Evolutionary conservation across 306 rosid genomes (phyloP).

Genomic region (Vigna unguiculata): DNA sequence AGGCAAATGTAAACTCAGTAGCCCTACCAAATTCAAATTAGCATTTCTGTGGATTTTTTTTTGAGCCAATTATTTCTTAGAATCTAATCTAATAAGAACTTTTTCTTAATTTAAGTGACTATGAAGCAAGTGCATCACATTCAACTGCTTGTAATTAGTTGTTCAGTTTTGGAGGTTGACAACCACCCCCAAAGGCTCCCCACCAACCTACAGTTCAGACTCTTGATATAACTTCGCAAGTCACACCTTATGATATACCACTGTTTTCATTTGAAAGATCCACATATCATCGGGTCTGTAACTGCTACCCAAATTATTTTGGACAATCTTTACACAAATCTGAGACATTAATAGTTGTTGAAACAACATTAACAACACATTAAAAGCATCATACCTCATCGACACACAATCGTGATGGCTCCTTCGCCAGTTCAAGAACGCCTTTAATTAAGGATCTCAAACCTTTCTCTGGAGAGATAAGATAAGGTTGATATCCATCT

Average conservation of each 20-base stretch:
- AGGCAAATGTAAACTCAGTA: no score
- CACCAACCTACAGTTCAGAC: not conserved
- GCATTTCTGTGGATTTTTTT: not conserved
- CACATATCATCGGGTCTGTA: constrained; percentile 19
- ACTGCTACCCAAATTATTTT: constrained; percentile 1
- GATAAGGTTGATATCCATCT: constrained; percentile 99
- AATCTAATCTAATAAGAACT: constrained; percentile 14
- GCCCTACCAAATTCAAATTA: not conserved
- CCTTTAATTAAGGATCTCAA: constrained; percentile 96
- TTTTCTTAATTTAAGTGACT: constrained; percentile 1
- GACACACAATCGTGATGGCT: constrained; percentile 94
- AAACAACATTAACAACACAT: constrained; percentile 25
- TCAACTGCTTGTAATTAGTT: not conserved
- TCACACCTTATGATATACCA: not conserved
- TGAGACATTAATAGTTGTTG: constrained; percentile 33
- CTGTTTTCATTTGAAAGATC: not conserved
- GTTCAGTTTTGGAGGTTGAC: constrained; percentile 19
- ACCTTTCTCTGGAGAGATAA: constrained; percentile 98
- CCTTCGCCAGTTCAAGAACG: constrained; percentile 96
- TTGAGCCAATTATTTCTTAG: constrained; percentile 1
- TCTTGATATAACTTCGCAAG: not conserved
- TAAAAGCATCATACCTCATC: constrained; percentile 84
- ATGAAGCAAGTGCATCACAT: not conserved
- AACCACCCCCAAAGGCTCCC: not conserved
- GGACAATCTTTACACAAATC: constrained; percentile 30